phyloP scores from a whole-genome alignment of 2,329 filamentous ascomycete genomes.

The Grosmannia huntii region DNA sequence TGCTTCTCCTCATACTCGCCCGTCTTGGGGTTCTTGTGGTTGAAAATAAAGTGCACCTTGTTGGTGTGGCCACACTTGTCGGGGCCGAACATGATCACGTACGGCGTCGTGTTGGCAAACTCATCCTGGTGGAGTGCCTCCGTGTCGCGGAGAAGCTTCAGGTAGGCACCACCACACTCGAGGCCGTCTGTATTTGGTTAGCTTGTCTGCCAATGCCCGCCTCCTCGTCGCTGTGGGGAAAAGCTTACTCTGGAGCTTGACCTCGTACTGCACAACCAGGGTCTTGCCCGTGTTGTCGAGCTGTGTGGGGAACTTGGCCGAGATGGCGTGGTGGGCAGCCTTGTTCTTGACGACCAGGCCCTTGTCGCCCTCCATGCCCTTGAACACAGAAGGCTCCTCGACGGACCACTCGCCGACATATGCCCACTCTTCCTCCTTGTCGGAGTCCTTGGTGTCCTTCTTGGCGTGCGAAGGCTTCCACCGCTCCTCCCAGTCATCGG shows the following conservation, averaged over 20 bases:
- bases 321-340: constrained; percentile 97
- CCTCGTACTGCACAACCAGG: constrained; percentile 96
- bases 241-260: constrained; percentile 89
- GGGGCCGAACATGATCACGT: constrained; percentile 99
- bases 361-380: constrained; percentile 90
- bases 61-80: constrained; percentile 99
- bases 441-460: constrained; percentile 68
- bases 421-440: constrained; percentile 82
- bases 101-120: constrained; percentile 94
- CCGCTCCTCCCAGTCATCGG: constrained; percentile 82
- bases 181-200: constrained; percentile 55
- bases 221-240: neutral
- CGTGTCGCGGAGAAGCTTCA: constrained; percentile 98
- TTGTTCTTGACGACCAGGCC: constrained; percentile 96
- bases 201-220: neutral
- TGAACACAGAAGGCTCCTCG: constrained; percentile 81
- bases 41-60: constrained; percentile 98
- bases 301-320: constrained; percentile 92
- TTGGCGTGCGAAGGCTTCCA: constrained; percentile 96
- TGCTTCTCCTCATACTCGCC: constrained; percentile 99
- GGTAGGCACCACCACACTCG: constrained; percentile 95
- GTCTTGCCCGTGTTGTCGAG: constrained; percentile 97
- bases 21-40: constrained; percentile 99
- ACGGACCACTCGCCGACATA: constrained; percentile 95
- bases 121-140: constrained; percentile 93